These are phyloP conservation scores for Lentinula boryana DNA, from an alignment of 768 basidiomycete species.

Conservation along the genomic window DNA sequence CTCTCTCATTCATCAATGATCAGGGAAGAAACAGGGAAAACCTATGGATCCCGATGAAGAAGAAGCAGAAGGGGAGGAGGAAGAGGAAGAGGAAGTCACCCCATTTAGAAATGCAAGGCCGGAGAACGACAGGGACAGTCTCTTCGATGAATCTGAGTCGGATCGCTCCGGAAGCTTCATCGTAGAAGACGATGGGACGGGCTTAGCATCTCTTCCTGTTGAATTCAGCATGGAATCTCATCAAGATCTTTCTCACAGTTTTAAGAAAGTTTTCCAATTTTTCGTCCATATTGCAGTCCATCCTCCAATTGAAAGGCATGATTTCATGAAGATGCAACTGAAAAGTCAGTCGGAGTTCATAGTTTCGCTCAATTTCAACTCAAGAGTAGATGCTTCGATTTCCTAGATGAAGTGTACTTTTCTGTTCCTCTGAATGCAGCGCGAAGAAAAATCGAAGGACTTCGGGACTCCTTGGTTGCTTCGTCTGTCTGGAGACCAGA, in stretches of 20 bases:
- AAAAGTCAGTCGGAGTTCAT: constrained; percentile 32
- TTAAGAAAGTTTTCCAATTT: constrained; percentile 85
- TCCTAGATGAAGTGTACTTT: constrained; percentile 62
- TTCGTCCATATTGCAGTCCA: constrained; percentile 78
- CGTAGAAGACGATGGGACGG: constrained; percentile 57
- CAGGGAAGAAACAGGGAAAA: constrained; percentile 40
- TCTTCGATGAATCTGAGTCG: constrained; percentile 34
- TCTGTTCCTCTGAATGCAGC: constrained; percentile 58
- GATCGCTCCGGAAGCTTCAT: constrained; percentile 31
- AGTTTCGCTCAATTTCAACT: background rate
- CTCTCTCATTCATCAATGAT: constrained; percentile 2
- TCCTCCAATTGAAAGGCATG: constrained; percentile 39
- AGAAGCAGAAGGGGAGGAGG: constrained; percentile 22
- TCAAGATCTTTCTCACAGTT: constrained; percentile 71
- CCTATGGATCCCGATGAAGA: constrained; percentile 20
- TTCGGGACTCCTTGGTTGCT: constrained; percentile 70
- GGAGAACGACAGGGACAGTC: constrained; percentile 26
- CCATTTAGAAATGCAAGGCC: constrained; percentile 46
- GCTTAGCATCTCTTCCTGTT: constrained; percentile 48
- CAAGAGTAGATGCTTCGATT: background rate
- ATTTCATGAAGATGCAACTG: constrained; percentile 48
- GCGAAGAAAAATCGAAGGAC: constrained; percentile 64
- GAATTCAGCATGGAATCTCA: constrained; percentile 79
- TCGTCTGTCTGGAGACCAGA: constrained; percentile 80
- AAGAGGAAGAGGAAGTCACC: constrained; percentile 13